A percentile compares a stretch with the other conserved stretches of the same genome.
Conservation (phyloP, 306 rosid species). For the Argentina anserina region DNA sequence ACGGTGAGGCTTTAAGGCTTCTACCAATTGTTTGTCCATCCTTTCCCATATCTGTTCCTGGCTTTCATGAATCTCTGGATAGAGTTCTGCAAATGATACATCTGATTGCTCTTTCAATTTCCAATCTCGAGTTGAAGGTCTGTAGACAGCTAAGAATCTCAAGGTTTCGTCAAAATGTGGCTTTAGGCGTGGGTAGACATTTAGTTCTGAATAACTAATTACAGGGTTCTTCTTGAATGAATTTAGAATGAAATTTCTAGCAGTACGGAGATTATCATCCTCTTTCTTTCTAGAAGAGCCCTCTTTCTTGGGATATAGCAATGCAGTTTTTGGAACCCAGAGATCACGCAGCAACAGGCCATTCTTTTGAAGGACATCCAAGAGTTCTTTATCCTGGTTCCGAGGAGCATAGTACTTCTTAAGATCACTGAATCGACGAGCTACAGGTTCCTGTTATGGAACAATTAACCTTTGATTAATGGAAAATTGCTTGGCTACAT, state of each 20-base stretch:
- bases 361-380: conserved; percentile 56
- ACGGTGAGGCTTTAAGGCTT: conserved; percentile 20
- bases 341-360: conserved; percentile 63
- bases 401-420: conserved; percentile 81
- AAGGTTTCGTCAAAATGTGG: conserved; percentile 32
- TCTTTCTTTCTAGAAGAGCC: background rate
- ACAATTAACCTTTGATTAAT: conserved; percentile 16
- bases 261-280: conserved; percentile 24
- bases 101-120: conserved; percentile 49
- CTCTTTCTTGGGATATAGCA: conserved; percentile 30
- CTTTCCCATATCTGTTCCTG: conserved; percentile 42
- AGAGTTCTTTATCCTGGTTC: conserved; percentile 45
- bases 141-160: conserved; percentile 50
- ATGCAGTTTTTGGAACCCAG: conserved; percentile 67
- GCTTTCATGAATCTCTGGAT: conserved; percentile 49
- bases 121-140: conserved; percentile 32
- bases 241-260: conserved; percentile 50
- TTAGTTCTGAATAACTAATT: conserved; percentile 40
- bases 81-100: conserved; percentile 46
- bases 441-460: conserved; percentile 55
- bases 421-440: conserved; percentile 57
- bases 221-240: conserved; percentile 51
- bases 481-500: conserved; percentile 34
- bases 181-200: conserved; percentile 28
- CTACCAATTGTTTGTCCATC: conserved; percentile 26